These are phyloP conservation scores for Mrakia gelida DNA, from an alignment of 768 basidiomycete genomes.

Conservation along the genomic window DNA sequence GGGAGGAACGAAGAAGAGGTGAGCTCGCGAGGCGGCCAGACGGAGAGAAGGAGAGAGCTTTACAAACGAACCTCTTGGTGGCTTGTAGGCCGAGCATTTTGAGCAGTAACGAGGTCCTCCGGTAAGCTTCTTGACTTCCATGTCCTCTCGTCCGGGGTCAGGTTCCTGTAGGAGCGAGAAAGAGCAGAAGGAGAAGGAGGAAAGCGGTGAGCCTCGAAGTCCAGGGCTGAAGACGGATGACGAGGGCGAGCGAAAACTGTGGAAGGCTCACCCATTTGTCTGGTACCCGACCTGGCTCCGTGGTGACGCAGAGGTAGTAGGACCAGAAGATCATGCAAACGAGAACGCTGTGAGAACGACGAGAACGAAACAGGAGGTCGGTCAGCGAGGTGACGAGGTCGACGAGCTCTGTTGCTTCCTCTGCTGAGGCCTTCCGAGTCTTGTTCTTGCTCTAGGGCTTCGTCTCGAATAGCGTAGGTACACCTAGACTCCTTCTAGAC, in stretches of 20 bases:
- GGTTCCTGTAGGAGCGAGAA: conserved; percentile 57
- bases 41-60: conserved; percentile 26
- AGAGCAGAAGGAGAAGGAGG: too few species aligned
- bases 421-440: too few species aligned
- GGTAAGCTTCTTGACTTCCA: conserved; percentile 85
- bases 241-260: too few species aligned
- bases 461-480: neutral
- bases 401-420: conserved; percentile 16
- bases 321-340: conserved; percentile 79
- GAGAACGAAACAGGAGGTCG: neutral
- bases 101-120: conserved; percentile 80
- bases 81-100: conserved; percentile 77
- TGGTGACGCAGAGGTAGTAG: conserved; percentile 75
- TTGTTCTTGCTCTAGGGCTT: too few species aligned
- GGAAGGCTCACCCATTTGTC: conserved; percentile 46
- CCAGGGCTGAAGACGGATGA: too few species aligned
- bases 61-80: conserved; percentile 53
- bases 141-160: conserved; percentile 63
- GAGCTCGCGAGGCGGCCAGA: neutral
- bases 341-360: conserved; percentile 54
- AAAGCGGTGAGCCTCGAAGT: conserved; percentile 6
- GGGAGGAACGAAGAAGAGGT: too few species aligned
- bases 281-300: conserved; percentile 82
- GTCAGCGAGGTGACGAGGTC: conserved; percentile 20
- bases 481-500: neutral